These are phyloP conservation scores for Circinella minor DNA, from an alignment of 371 early-diverging fungal species.

Conservation along the genomic window DNA sequence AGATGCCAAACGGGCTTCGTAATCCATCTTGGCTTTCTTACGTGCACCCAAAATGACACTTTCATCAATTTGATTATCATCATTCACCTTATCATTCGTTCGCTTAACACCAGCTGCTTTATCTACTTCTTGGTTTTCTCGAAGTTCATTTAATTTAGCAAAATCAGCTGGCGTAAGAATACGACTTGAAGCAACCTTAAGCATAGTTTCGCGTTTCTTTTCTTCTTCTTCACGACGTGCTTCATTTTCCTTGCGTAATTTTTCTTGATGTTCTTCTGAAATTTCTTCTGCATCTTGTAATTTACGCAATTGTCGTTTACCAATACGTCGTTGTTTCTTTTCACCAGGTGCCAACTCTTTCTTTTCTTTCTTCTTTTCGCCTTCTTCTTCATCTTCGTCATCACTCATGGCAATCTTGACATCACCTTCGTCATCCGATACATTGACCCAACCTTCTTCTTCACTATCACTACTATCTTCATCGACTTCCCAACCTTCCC, in stretches of 20 bases:
- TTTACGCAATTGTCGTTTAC: constrained; percentile 54
- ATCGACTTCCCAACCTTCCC: constrained; percentile 68
- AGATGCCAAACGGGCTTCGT: constrained; percentile 89
- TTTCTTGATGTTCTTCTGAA: constrained; percentile 55
- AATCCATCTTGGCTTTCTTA: constrained; percentile 89
- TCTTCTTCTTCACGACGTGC: constrained; percentile 44
- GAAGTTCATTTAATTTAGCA: constrained; percentile 78
- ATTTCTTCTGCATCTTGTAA: constrained; percentile 49
- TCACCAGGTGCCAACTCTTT: constrained; percentile 7
- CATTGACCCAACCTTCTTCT: constrained; percentile 51
- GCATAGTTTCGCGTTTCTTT: constrained; percentile 41
- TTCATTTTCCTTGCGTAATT: constrained; percentile 39
- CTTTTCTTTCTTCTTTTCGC: constrained; percentile 27
- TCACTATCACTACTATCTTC: constrained; percentile 57
- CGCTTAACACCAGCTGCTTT: constrained; percentile 46
- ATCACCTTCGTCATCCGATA: constrained; percentile 54
- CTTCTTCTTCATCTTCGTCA: constrained; percentile 34
- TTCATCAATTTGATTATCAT: constrained; percentile 69
- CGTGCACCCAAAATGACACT: constrained; percentile 79
- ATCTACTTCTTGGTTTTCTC: constrained; percentile 61
- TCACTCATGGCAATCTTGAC: constrained; percentile 49
- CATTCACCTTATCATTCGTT: constrained; percentile 33
- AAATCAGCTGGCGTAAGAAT: constrained; percentile 94
- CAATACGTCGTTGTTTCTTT: constrained; percentile 47
- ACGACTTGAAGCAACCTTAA: constrained; percentile 58